phyloP scores from a whole-genome alignment of 495 filamentous ascomycete species.

The Halenospora varia region DNA sequence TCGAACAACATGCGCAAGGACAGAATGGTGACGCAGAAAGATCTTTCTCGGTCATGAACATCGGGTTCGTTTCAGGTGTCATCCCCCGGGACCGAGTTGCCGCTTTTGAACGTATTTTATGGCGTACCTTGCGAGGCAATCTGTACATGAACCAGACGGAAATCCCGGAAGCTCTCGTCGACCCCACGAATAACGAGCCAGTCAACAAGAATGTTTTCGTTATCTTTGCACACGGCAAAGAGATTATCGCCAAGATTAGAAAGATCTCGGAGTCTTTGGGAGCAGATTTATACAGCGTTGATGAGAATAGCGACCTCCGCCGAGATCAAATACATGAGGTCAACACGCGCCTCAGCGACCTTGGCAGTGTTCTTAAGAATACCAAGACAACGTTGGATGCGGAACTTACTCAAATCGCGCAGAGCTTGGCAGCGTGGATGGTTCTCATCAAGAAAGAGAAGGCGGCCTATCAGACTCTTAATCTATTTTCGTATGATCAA shows the following conservation, averaged over 20 bases:
- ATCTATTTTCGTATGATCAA: constrained; percentile 93
- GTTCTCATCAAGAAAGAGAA: constrained; percentile 97
- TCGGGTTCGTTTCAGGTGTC: constrained; percentile 99
- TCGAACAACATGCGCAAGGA: constrained; percentile 68
- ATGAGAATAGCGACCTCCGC: constrained; percentile 91
- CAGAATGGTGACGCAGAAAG: constrained; percentile 74
- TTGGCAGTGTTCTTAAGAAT: constrained; percentile 85
- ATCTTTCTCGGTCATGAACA: constrained; percentile 93
- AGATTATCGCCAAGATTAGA: constrained; percentile 95
- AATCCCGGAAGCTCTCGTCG: constrained; percentile 90
- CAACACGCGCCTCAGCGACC: constrained; percentile 84
- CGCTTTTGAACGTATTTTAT: constrained; percentile 94
- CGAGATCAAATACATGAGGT: constrained; percentile 96
- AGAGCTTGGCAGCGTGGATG: constrained; percentile 91
- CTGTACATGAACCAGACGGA: constrained; percentile 99
- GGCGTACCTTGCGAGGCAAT: constrained; percentile 94
- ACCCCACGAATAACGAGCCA: constrained; percentile 86
- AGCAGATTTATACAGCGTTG: constrained; percentile 91
- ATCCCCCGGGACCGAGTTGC: constrained; percentile 90
- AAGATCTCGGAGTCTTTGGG: constrained; percentile 98
- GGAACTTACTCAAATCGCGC: constrained; percentile 88
- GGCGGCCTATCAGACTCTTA: constrained; percentile 93
- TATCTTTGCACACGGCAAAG: constrained; percentile 97
- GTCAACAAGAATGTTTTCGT: constrained; percentile 98
- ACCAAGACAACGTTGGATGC: constrained; percentile 95